Evolutionary conservation across 306 rosid genomes (phyloP).

Genomic region (Cicer bijugum): DNA sequence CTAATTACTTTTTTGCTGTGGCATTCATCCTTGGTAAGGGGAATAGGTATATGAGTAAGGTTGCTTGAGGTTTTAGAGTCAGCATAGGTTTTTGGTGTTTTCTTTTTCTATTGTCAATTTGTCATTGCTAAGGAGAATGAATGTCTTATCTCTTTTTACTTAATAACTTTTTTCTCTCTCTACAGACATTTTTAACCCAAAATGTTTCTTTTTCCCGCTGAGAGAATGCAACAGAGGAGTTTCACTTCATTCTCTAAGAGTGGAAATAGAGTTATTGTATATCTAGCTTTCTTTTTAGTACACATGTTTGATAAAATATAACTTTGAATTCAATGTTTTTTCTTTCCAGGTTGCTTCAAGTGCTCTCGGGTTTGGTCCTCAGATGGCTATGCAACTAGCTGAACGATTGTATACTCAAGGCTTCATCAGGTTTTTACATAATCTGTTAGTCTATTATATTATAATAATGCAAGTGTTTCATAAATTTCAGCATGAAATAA

Average conservation of each 20-base stretch:
- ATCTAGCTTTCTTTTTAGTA: slow-evolving; percentile 23
- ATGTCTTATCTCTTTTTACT: neutral
- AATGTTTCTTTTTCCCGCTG: slow-evolving; percentile 1
- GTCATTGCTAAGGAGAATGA: slow-evolving; percentile 20
- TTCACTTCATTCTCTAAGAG: slow-evolving; percentile 26
- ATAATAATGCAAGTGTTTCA: slow-evolving; percentile 19
- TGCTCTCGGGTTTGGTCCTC: slow-evolving; percentile 95
- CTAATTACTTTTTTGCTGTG: slow-evolving; percentile 27
- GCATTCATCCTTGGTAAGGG: slow-evolving; percentile 12
- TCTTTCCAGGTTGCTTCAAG: slow-evolving; percentile 89
- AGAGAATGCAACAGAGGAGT: slow-evolving; percentile 16
- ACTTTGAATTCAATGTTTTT: slow-evolving; percentile 13
- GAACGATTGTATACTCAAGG: slow-evolving; percentile 96
- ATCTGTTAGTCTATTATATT: slow-evolving; percentile 28
- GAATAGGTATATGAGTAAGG: neutral
- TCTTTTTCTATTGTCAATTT: slow-evolving; percentile 26
- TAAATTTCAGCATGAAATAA: slow-evolving; percentile 29
- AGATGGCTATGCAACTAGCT: slow-evolving; percentile 92
- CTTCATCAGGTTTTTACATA: slow-evolving; percentile 72
- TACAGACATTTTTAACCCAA: slow-evolving; percentile 9
- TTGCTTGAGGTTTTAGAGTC: slow-evolving; percentile 15
- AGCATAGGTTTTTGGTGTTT: slow-evolving; percentile 20
- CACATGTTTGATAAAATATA: slow-evolving; percentile 27
- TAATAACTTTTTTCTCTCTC: neutral
- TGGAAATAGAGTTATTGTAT: slow-evolving; percentile 33